Conservation (phyloP, 2,329 filamentous ascomycete genomes). For the Fusarium transvaalense region DNA sequence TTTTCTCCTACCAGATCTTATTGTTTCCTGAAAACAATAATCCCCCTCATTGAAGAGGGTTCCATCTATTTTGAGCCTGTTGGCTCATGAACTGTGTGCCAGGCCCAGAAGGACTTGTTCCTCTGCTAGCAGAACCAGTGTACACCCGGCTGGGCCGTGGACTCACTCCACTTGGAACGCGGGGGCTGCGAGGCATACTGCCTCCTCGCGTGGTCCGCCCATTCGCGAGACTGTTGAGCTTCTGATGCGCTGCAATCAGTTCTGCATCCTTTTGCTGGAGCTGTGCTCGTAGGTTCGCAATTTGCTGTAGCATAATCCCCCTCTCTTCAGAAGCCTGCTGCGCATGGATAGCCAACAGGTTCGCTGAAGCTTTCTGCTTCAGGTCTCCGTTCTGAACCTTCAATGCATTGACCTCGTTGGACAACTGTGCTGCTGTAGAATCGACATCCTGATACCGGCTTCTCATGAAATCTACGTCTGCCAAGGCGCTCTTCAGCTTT, state of each 20-base stretch:
- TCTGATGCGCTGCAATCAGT: constrained; percentile 60
- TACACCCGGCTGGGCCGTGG: constrained; percentile 56
- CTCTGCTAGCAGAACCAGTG: constrained; percentile 60
- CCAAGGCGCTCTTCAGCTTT: constrained; percentile 57
- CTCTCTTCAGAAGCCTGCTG: constrained; percentile 57
- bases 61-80: constrained; percentile 58
- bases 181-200: constrained; percentile 70
- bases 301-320: constrained; percentile 54
- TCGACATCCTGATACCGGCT: constrained; percentile 71
- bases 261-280: constrained; percentile 66
- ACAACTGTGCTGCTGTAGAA: constrained; percentile 59
- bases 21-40: not conserved
- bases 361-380: constrained; percentile 58
- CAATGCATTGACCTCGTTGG: constrained; percentile 62
- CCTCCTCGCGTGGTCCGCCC: constrained; percentile 67
- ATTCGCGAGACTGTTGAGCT: constrained; percentile 62
- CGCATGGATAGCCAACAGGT: constrained; percentile 61
- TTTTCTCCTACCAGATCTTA: not conserved
- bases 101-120: constrained; percentile 61
- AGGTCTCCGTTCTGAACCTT: constrained; percentile 58
- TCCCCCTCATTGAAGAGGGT: constrained; percentile 58
- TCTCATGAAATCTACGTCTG: constrained; percentile 68
- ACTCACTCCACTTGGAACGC: constrained; percentile 63
- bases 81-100: constrained; percentile 58
- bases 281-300: constrained; percentile 57